Base-by-base conservation (phyloP, 1,284 basidiomycete species). In the Rhodotorula sp. region DNA sequence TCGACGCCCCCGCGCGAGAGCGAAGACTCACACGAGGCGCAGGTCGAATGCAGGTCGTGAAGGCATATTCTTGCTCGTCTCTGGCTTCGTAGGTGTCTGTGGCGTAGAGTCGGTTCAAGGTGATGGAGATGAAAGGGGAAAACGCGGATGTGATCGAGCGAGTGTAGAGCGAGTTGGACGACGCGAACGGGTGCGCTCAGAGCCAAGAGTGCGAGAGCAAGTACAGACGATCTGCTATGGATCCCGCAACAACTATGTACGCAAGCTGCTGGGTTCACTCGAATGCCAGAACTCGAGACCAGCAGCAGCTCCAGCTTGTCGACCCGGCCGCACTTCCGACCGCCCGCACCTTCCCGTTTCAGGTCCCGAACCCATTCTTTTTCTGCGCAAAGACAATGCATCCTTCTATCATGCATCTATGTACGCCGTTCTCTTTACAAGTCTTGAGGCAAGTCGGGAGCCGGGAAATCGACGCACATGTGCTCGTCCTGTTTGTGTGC, bases 381-480 rank as follows among this genome's bases (percentile, higher is more conserved):
- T 30, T 8, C 54, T 14, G 1, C 15, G 30, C 33, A 26, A 26
- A 49, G 44, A 54, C 33, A 54, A 53, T 20, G 33, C 24, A 46
- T n/a, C 24, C 20, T 49, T 49, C 48, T 24, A 53, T n/a, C 14
- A 15, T 51, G 48, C 30, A 30, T 15, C 14, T 6, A 44, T 17
- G 29, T 30, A 30, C 18, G 45, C 2, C 6, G n/a, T n/a, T 57
- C 29, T 44, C 55, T 33, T 56, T 56, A 42, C 37, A 42, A 42
- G 30, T 66, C 68, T 30, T 65, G 53, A n/a, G 63, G 60, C 15
- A 69, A 60, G 48, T 66, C 26, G 45, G 72, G 72, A 4, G 57
- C 64, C n/a, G 69, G 66, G 67, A 64, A 73, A 58, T 73, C 70
- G 48, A 71, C 67, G n/a, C 44, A 62, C 72, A 73, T 73, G 64